Base-by-base conservation (phyloP, 164 flowering plant genomes). In the Saururus chinensis region DNA sequence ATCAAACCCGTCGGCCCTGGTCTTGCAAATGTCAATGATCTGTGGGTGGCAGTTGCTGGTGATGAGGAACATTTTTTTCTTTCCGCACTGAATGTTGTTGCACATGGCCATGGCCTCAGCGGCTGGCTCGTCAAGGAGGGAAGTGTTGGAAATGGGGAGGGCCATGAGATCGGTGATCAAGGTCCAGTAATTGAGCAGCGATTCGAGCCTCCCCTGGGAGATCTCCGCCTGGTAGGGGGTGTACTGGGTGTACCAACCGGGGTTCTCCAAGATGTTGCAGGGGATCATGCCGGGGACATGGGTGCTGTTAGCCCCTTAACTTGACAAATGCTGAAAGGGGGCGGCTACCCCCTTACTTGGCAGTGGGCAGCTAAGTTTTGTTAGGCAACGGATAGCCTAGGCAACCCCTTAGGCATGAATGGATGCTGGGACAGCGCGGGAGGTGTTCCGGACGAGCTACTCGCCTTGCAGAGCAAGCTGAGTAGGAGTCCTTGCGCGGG, bases 71-170 rank as follows among this genome's bases (percentile, higher is more conserved):
- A 95, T 88, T 68, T 88, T 93, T 76, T 83, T 88, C 77, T 90
- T 90, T 13, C 93, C 81, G 67, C 87, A 87, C 59, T 17, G 71
- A 51, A 90, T 93, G 66, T 82, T 85, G 60, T 88, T 88, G 76
- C 99, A 93, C 97, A 93, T 90, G 4, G 99, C 80, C 99, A 93
- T 93, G 10, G 99, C 99, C 79, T 93, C 99, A 0, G 99, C 99
- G 1, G 97, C 97, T 0, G 99, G 96, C 58, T 95, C 97, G 60
- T 95, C 99, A 16, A 91, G 92, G 48, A 95, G 71, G 0, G 97
- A 91, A 7, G 99, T 95, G 66, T 95, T 95, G 7, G 99, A 88
- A 96, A 95, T 90, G n/a, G 99, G 97, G 35, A 95, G 68, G 4
- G 88, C 99, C 20, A 97, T 95, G 24, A 95, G 88, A 68, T 95